These are phyloP conservation scores for Dryadomyces quercus-mongolicae DNA, from an alignment of 2,329 filamentous ascomycete species.

Conservation along the genomic window DNA sequence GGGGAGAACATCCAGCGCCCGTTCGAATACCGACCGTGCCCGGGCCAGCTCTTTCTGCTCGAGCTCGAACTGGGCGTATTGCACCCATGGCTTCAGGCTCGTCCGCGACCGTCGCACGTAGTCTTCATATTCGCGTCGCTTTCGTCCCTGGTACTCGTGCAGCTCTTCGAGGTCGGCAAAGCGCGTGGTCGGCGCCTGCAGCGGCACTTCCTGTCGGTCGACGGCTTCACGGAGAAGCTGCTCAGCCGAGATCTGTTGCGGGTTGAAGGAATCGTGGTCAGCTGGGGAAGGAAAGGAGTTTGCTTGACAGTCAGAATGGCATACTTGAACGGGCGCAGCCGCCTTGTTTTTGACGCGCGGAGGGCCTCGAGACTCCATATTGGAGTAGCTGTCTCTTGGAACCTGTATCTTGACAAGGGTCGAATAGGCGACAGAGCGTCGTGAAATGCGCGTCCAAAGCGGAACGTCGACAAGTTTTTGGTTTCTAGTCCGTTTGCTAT, in stretches of 20 bases:
- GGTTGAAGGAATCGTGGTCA: background rate
- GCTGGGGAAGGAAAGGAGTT: slow-evolving; percentile 18
- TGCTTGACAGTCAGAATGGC: slow-evolving; percentile 17
- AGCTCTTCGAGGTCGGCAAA: slow-evolving; percentile 96
- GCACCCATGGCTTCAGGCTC: slow-evolving; percentile 98
- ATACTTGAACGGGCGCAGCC: slow-evolving; percentile 51
- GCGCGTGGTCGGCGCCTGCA: slow-evolving; percentile 85
- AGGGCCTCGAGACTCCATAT: slow-evolving; percentile 85
- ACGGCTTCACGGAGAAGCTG: slow-evolving; percentile 95
- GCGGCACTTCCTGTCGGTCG: slow-evolving; percentile 78
- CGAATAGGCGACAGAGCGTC: too few species aligned
- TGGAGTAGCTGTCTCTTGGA: background rate
- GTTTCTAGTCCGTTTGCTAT: too few species aligned
- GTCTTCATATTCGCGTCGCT: slow-evolving; percentile 93
- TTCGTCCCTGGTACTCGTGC: slow-evolving; percentile 92
- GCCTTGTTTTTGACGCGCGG: slow-evolving; percentile 99
- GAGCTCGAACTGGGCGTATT: slow-evolving; percentile 93
- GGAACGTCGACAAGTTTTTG: too few species aligned
- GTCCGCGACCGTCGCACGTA: slow-evolving; percentile 91
- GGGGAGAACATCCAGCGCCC: slow-evolving; percentile 81
- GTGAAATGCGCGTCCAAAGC: too few species aligned
- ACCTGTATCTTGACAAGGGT: too few species aligned
- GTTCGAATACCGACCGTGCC: slow-evolving; percentile 85
- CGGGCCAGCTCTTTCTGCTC: slow-evolving; percentile 96
- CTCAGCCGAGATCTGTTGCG: slow-evolving; percentile 76